Base-by-base conservation (phyloP, 2,329 filamentous ascomycete genomes). In the Cordyceps cateniannulata region DNA sequence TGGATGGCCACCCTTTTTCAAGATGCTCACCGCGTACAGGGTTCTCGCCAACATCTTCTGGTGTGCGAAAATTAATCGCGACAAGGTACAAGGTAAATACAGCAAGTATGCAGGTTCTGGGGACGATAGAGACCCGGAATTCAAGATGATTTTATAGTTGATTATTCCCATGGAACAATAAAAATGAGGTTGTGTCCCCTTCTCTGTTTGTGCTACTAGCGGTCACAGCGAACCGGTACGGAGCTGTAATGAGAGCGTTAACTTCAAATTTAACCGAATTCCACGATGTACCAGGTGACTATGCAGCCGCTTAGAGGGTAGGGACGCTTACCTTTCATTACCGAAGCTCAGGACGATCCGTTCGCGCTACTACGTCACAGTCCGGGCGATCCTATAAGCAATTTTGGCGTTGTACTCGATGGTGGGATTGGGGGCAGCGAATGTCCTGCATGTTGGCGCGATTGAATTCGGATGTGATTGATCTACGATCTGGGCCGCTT, bases 71-170 rank as follows among this genome's bases (percentile, higher is more conserved):
- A 77, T 87, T 27, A 89, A 89, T 67, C 75, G 73, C 8, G 85
- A 87, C 67, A 89, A 89, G 73, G 74, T 70, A 14, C 73, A 66
- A 5, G 85, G 85, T 1, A 86, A 84, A 67, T 84, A 86, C 65
- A 80, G 80, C 55, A 68, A 81, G 64, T 87, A 79, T 65, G 73
- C 73, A 44, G 85, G 82, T 0, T 81, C 71, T 62, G 82, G 81
- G 0, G 86, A 89, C 67, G 86, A 89, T 66, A 76, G 86, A 25
- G 84, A 88, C 63, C 86, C 86, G 0, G 70, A 75, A 2, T 88
- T 88, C 66, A 80, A 75, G 63, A 78, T 88, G 76, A 77, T 88
- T 9, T 66, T 87, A 65, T 88, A 70, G 42, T 25, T 14, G 16
- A 16, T n/a, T 2, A 22, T 27, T 57, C 14, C 5, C 44, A n/a